Percentiles rank a stretch among this genome's conserved stretches.
These are phyloP conservation scores for Penicillium salamii DNA, from an alignment of 495 filamentous ascomycete species.

Conservation along the genomic window DNA sequence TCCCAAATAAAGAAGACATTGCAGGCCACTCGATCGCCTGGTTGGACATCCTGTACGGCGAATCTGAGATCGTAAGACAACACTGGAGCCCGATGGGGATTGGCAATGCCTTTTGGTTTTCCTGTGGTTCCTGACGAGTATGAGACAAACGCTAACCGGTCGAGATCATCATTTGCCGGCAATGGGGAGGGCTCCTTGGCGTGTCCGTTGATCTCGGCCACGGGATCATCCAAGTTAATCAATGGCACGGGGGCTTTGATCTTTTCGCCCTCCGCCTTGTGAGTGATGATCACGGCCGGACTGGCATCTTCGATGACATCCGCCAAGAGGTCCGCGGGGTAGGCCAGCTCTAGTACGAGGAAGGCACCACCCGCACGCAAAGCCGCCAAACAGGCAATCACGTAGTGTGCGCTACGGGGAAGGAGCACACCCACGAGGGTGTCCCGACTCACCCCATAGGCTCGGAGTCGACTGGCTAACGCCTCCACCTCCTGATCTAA, in stretches of 20 bases:
- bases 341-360: conserved; percentile 66
- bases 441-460: conserved; percentile 59
- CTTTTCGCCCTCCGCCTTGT: conserved; percentile 50
- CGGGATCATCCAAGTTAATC: conserved; percentile 52
- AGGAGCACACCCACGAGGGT: conserved; percentile 63
- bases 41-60: conserved; percentile 55
- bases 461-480: conserved; percentile 53
- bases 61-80: conserved; percentile 65
- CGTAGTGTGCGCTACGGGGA: conserved; percentile 65
- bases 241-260: conserved; percentile 54
- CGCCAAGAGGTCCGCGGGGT: conserved; percentile 59
- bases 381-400: conserved; percentile 65
- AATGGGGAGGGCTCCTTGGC: conserved; percentile 37
- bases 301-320: conserved; percentile 66
- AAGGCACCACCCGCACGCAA: conserved; percentile 69
- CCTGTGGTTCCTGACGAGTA: conserved; percentile 69
- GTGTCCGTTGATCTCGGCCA: conserved; percentile 33
- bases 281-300: conserved; percentile 60
- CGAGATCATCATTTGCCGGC: conserved; percentile 58
- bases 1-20: conserved; percentile 78
- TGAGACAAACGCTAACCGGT: conserved; percentile 62
- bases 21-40: conserved; percentile 66
- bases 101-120: conserved; percentile 67
- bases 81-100: conserved; percentile 63
- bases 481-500: conserved; percentile 55